A percentile compares a stretch with the other conserved stretches of the same genome.
Conservation (phyloP, 192 early-diverging fungal species). For the Mycoemilia scoparia region DNA sequence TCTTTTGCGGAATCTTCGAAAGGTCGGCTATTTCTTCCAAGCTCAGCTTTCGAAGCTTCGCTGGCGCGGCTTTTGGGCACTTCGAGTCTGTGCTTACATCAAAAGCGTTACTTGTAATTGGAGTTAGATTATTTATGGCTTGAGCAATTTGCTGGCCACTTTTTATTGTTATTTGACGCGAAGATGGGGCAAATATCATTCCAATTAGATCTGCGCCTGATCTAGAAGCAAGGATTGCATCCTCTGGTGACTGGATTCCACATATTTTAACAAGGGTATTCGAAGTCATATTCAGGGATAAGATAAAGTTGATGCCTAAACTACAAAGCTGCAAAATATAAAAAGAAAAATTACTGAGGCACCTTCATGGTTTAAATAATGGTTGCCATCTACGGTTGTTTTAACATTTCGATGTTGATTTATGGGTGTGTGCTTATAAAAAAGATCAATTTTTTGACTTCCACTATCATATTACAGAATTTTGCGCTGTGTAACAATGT, state of each 20-base stretch:
- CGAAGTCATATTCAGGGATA: not conserved
- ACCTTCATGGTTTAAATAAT: too few species aligned
- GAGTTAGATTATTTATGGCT: conserved; percentile 30
- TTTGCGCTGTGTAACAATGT: too few species aligned
- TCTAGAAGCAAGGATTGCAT: conserved; percentile 53
- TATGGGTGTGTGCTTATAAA: not conserved
- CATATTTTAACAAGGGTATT: conserved; percentile 74
- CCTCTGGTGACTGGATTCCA: conserved; percentile 66
- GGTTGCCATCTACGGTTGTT: too few species aligned
- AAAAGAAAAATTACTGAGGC: too few species aligned
- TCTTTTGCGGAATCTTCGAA: too few species aligned
- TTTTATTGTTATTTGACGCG: conserved; percentile 50
- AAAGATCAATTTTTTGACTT: not conserved
- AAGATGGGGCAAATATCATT: conserved; percentile 80
- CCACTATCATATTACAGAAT: too few species aligned
- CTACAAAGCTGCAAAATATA: too few species aligned
- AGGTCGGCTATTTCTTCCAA: too few species aligned
- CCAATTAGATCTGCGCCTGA: conserved; percentile 83
- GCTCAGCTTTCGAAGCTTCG: too few species aligned
- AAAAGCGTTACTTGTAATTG: not conserved
- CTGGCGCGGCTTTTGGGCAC: too few species aligned
- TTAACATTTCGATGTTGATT: not conserved
- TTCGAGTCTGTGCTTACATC: too few species aligned
- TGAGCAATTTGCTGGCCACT: conserved; percentile 53
- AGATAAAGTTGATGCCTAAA: not conserved